These are phyloP conservation scores for Ananas comosus DNA, from an alignment of 176 grass and related monocot species.

Conservation along the genomic window DNA sequence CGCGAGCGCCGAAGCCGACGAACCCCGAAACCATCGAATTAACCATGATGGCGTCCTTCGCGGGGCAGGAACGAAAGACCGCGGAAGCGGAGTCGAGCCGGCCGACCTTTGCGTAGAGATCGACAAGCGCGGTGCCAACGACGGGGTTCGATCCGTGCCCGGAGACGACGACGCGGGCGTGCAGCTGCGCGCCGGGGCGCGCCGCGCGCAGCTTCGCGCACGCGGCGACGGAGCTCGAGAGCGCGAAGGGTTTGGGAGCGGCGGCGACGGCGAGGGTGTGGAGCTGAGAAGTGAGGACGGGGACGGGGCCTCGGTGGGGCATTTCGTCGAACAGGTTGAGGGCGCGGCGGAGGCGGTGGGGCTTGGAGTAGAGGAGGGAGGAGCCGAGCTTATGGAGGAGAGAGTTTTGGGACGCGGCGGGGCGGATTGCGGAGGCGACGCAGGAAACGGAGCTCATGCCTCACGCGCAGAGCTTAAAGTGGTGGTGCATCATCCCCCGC, in stretches of 20 bases:
- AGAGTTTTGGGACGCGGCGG: no score
- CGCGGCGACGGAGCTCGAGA: slow-evolving; percentile 21
- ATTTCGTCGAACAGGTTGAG: no score
- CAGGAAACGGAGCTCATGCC: no score
- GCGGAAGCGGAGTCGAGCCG: slow-evolving; percentile 2
- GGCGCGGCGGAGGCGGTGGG: no score
- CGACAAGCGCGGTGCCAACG: slow-evolving; percentile 16
- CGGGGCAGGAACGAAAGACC: slow-evolving; percentile 4
- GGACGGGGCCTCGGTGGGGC: no score
- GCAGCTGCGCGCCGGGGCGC: slow-evolving; percentile 21
- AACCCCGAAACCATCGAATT: slow-evolving; percentile 26
- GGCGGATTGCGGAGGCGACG: no score
- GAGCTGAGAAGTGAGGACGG: background rate
- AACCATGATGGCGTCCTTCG: slow-evolving; percentile 25
- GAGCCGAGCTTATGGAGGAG: no score
- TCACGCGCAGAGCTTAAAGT: no score
- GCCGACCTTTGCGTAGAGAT: slow-evolving; percentile 31
- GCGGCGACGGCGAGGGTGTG: background rate
- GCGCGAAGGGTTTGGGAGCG: slow-evolving; percentile 15
- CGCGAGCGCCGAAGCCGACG: slow-evolving; percentile 6
- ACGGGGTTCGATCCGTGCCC: slow-evolving; percentile 9
- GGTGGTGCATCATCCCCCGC: no score
- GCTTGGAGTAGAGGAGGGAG: no score
- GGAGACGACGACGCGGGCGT: slow-evolving; percentile 20
- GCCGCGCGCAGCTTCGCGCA: slow-evolving; percentile 16